Evolutionary conservation across 805 yeast genomes (phyloP).

Genomic region (Wickerhamiella lipophila): DNA sequence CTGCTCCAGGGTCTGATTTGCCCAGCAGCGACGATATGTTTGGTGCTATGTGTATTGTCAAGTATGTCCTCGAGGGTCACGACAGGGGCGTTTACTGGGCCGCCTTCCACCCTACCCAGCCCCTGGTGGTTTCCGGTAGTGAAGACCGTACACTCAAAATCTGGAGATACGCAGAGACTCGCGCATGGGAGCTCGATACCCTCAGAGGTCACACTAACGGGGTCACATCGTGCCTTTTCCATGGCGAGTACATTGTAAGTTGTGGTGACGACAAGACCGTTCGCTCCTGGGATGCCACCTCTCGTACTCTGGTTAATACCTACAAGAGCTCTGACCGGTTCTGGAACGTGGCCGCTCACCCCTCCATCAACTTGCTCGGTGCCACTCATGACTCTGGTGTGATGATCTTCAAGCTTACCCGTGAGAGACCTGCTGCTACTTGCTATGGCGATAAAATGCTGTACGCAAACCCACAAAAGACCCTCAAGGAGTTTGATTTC

Average conservation of each 20-base stretch:
- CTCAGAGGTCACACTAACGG: conserved; percentile 96
- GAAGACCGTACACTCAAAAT: conserved; percentile 91
- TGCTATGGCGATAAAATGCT: conserved; percentile 55
- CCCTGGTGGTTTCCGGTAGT: conserved; percentile 87
- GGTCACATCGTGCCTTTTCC: conserved; percentile 80
- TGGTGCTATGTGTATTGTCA: conserved; percentile 87
- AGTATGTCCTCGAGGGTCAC: conserved; percentile 93
- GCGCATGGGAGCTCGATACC: conserved; percentile 98
- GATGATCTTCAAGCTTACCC: conserved; percentile 92
- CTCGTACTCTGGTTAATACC: conserved; percentile 84
- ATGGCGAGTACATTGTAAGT: conserved; percentile 80
- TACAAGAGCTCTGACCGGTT: conserved; percentile 93
- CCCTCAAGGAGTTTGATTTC: conserved; percentile 69
- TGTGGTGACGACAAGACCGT: conserved; percentile 94
- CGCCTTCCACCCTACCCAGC: conserved; percentile 91
- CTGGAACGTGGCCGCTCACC: conserved; percentile 87
- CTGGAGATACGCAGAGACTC: conserved; percentile 95
- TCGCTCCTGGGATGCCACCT: conserved; percentile 93
- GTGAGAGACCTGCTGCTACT: conserved; percentile 91
- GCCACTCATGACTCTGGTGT: conserved; percentile 96
- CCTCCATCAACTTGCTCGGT: conserved; percentile 82
- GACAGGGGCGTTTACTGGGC: conserved; percentile 99
- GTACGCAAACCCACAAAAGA: conserved; percentile 72
- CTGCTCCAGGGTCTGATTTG: conserved; percentile 41
- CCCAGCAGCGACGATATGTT: conserved; percentile 48